Base-by-base conservation (phyloP, 345 rosid genomes). In the Diplotaxis tenuifolia region DNA sequence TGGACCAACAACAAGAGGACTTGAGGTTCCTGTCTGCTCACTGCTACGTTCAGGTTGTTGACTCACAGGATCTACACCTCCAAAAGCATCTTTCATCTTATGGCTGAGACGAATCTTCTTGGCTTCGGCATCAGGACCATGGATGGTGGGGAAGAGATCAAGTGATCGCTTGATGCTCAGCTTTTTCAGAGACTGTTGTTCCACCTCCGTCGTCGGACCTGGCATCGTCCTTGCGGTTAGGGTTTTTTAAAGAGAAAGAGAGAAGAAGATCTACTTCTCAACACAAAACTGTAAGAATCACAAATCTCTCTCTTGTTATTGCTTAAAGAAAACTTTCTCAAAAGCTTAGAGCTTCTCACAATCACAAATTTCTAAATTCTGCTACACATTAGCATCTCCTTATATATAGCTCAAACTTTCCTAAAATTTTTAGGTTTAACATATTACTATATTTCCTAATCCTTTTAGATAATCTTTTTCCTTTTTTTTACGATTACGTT, bases 141-240 rank as follows among this genome's bases (percentile, higher is more conserved):
- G 92, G 55, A 77, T 70, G 23, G 98, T 93, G 62, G 94, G 83
- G 83, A 95, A 95, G 42, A 95, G 89, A 81, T 95, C 97, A 42
- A 90, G 88, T 0, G 90, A 82, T 28, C 98, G 96, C 83, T 92
- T 92, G 64, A 90, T 77, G 75, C 96, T 84, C 8, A 95, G 91
- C 83, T 92, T 95, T 84, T 95, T 92, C 65, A 88, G 79, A 0
- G 99, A 95, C 73, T 87, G 96, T 12, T 92, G 92, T 75, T 95
- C 99, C 83, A 87, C 78, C 82, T 90, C 99, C 75, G 81, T 34
- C 36, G 79, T 62, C 25, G 87, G 82, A 21, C 70, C 85, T 16
- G 82, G 81, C 87, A 87, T 87, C 75, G 36, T 65, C 62, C 4
- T 76, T 7, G 59, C 27, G n/a, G 31, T 65, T 76, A 76, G 80